These are phyloP conservation scores for Epithele typhae DNA, from an alignment of 768 basidiomycete genomes.

Conservation along the genomic window DNA sequence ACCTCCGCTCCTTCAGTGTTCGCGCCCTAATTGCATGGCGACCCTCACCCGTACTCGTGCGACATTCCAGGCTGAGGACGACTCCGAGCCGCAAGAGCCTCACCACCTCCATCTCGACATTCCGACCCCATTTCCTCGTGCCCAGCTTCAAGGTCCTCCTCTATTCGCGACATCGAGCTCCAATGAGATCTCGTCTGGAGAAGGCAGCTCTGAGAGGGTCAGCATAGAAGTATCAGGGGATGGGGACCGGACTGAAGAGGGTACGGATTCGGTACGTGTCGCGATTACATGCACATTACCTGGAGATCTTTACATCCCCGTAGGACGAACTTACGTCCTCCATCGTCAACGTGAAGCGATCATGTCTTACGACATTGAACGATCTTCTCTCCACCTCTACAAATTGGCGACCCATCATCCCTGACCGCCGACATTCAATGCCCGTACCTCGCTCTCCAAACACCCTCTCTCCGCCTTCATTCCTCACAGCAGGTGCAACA, in stretches of 20 bases:
- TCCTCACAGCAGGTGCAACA: constrained; percentile 24
- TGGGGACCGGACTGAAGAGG: neutral
- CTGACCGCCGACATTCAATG: constrained; percentile 59
- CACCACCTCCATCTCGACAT: constrained; percentile 3
- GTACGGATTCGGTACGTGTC: neutral
- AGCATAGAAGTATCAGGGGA: too few relatives aligned
- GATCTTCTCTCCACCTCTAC: constrained; percentile 55
- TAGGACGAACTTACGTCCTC: constrained; percentile 66
- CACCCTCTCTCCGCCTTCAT: constrained; percentile 1
- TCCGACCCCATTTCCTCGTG: constrained; percentile 1
- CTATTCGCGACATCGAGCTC: too few relatives aligned
- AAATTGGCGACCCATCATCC: constrained; percentile 51
- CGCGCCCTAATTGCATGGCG: constrained; percentile 1
- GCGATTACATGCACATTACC: too few relatives aligned
- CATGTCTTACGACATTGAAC: constrained; percentile 70
- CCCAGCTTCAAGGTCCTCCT: too few relatives aligned
- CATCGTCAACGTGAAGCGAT: constrained; percentile 67
- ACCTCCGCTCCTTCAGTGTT: too few relatives aligned
- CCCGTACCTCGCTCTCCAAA: constrained; percentile 31
- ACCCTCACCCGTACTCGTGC: neutral
- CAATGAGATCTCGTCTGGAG: too few relatives aligned
- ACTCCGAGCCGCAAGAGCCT: neutral
- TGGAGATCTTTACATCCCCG: too few relatives aligned
- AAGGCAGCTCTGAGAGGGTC: too few relatives aligned
- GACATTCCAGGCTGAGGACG: neutral